Conservation (phyloP, 768 basidiomycete genomes). For the Kwoniella pini region DNA sequence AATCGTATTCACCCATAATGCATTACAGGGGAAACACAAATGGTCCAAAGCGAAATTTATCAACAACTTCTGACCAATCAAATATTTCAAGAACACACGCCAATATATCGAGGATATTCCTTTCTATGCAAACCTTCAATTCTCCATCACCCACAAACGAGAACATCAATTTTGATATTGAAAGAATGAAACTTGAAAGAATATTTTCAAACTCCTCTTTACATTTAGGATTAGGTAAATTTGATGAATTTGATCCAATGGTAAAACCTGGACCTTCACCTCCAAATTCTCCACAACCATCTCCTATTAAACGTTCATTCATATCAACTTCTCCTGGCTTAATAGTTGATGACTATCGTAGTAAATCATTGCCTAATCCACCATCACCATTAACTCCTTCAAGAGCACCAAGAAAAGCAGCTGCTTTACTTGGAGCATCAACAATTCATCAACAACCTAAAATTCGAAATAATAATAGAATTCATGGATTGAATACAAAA, state of each 20-base stretch:
- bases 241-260: slow-evolving; percentile 27
- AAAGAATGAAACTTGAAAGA: not conserved
- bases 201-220: slow-evolving; percentile 21
- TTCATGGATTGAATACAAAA: slow-evolving; percentile 11
- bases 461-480: not conserved
- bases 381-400: slow-evolving; percentile 38
- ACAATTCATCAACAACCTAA: not conserved
- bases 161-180: too few relatives aligned
- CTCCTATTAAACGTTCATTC: slow-evolving; percentile 20
- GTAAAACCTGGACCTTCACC: slow-evolving; percentile 34
- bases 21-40: not conserved
- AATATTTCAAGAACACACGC: slow-evolving; percentile 25
- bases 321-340: not conserved
- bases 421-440: slow-evolving; percentile 33
- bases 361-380: slow-evolving; percentile 12
- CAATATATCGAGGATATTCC: slow-evolving; percentile 36
- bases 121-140: slow-evolving; percentile 7
- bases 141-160: too few relatives aligned
- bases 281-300: slow-evolving; percentile 18
- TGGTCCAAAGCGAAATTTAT: not conserved
- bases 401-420: slow-evolving; percentile 44
- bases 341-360: not conserved
- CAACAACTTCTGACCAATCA: slow-evolving; percentile 15
- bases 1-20: slow-evolving; percentile 12
- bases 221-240: slow-evolving; percentile 37